Evolutionary conservation across 1,284 basidiomycete genomes (phyloP).

Genomic region (Cryptococcus deneoformans): DNA sequence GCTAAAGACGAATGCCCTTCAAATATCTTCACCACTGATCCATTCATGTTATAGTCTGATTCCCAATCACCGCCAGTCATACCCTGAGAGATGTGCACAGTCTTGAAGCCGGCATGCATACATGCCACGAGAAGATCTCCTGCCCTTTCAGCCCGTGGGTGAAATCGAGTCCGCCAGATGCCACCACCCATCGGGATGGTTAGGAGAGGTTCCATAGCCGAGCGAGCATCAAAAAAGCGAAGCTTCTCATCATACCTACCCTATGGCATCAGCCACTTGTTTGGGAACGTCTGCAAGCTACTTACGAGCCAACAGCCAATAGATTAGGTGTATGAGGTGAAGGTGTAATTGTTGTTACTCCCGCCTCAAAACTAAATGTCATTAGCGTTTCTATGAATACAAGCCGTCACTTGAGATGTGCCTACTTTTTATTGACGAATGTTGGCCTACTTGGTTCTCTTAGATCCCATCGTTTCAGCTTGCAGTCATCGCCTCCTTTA

Average conservation of each 20-base stretch:
- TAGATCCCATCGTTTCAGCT: constrained; percentile 87
- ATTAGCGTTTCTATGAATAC: neutral
- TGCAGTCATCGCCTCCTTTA: constrained; percentile 88
- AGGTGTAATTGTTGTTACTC: constrained; percentile 86
- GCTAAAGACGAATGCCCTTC: constrained; percentile 80
- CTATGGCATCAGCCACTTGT: constrained; percentile 79
- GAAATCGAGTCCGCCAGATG: constrained; percentile 96
- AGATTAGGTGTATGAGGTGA: constrained; percentile 76
- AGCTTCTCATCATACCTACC: constrained; percentile 80
- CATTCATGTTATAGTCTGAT: constrained; percentile 6
- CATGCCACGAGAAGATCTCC: constrained; percentile 80
- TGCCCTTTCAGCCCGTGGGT: constrained; percentile 62
- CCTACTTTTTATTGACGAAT: constrained; percentile 70
- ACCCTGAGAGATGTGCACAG: constrained; percentile 57
- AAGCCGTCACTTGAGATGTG: neutral
- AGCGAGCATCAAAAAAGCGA: constrained; percentile 79
- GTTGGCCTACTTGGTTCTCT: constrained; percentile 63
- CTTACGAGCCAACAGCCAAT: constrained; percentile 85
- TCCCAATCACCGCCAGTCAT: neutral
- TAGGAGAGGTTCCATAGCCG: constrained; percentile 59
- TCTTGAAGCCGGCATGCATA: constrained; percentile 97
- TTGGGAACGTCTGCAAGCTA: constrained; percentile 1
- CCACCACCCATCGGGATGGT: constrained; percentile 79
- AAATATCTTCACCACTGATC: constrained; percentile 59
- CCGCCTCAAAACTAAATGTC: constrained; percentile 73